These are phyloP conservation scores for Penicillium digitatum DNA, from an alignment of 2,329 filamentous ascomycete genomes.

Conservation along the genomic window DNA sequence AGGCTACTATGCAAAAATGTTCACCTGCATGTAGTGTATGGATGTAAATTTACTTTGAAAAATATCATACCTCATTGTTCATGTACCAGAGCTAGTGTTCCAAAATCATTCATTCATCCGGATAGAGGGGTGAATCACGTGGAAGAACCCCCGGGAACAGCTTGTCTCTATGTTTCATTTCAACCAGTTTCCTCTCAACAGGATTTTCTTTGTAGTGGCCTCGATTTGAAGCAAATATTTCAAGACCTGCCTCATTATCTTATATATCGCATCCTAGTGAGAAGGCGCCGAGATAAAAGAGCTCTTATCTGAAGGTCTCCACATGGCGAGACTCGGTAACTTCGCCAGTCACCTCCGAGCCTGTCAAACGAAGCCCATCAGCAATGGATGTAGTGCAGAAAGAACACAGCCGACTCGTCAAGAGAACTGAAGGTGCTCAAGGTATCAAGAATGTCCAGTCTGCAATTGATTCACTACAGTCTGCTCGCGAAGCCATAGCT, in stretches of 20 bases:
- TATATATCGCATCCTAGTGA: not conserved
- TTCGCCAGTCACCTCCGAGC: slow-evolving; percentile 25
- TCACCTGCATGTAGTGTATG: too few relatives aligned
- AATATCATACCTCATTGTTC: too few relatives aligned
- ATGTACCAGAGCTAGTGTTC: too few relatives aligned
- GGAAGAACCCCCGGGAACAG: not conserved
- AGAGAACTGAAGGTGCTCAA: slow-evolving; percentile 64
- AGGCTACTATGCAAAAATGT: too few relatives aligned
- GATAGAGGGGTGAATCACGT: slow-evolving; percentile 4
- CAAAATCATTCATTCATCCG: not conserved
- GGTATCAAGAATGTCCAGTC: slow-evolving; percentile 76
- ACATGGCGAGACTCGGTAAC: slow-evolving; percentile 31
- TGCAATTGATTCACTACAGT: slow-evolving; percentile 71
- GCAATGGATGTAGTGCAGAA: slow-evolving; percentile 64
- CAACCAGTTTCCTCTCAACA: not conserved
- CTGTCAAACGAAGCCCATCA: slow-evolving; percentile 6
- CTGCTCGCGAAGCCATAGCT: slow-evolving; percentile 69
- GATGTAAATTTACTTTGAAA: too few relatives aligned
- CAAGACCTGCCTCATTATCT: not conserved
- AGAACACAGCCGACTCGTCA: slow-evolving; percentile 69
- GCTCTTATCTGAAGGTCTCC: slow-evolving; percentile 7
- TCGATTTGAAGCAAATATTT: not conserved
- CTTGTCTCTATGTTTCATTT: not conserved
- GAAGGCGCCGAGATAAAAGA: not conserved
- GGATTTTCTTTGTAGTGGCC: too few relatives aligned